Percentiles rank a stretch among this genome's conserved stretches.
phyloP scores from a whole-genome alignment of 106 monocot species.

The Alisma plantagoaquatica region DNA sequence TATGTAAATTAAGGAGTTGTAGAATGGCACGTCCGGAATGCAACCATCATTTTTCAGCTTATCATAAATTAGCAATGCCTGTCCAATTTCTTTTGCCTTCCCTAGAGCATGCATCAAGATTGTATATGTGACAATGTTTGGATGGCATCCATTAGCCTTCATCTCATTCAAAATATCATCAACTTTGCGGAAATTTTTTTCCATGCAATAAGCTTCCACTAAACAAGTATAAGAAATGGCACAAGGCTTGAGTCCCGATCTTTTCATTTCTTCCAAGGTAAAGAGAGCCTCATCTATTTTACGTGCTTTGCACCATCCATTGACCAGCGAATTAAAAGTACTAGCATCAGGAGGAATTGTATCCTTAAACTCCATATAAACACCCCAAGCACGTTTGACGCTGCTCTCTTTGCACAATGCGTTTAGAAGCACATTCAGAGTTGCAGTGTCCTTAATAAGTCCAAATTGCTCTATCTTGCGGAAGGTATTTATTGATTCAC shows the following conservation, averaged over 20 bases:
- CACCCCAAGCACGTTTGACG: conserved; percentile 48
- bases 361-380: conserved; percentile 42
- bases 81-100: conserved; percentile 47
- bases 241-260: conserved; percentile 59
- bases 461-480: conserved; percentile 53
- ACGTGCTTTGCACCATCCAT: conserved; percentile 84
- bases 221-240: conserved; percentile 73
- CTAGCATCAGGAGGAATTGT: conserved; percentile 48
- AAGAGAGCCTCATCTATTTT: conserved; percentile 49
- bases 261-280: conserved; percentile 62
- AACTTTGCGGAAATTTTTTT: conserved; percentile 48
- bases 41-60: conserved; percentile 51
- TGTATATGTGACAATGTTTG: conserved; percentile 82
- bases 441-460: conserved; percentile 41
- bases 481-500: conserved; percentile 48
- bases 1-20: conserved; percentile 78
- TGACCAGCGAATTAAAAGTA: conserved; percentile 61
- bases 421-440: conserved; percentile 72
- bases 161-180: conserved; percentile 54
- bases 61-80: conserved; percentile 49
- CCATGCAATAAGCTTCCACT: conserved; percentile 71
- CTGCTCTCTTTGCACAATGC: conserved; percentile 87
- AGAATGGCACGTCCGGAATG: conserved; percentile 55
- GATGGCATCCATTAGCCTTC: conserved; percentile 38
- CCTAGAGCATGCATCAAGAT: conserved; percentile 83